phyloP scores from a whole-genome alignment of 2,329 filamentous ascomycete genomes.

The Pseudogymnoascus sp. region DNA sequence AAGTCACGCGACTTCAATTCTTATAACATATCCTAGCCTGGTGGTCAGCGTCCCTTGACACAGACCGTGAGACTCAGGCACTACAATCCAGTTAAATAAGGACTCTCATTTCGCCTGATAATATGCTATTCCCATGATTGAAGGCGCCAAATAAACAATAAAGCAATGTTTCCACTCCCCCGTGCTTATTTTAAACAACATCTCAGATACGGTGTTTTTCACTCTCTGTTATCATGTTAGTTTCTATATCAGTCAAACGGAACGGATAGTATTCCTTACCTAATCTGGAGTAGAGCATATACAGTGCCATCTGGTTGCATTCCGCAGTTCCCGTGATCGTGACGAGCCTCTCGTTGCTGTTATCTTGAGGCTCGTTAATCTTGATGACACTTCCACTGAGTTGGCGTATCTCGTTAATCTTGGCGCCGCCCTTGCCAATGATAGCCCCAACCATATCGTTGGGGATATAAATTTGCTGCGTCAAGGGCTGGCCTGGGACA shows the following conservation, averaged over 20 bases:
- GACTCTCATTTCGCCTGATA: conserved; percentile 5
- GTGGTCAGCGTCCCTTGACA: background rate
- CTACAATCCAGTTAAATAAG: background rate
- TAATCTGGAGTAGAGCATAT: conserved; percentile 97
- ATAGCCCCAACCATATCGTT: conserved; percentile 99
- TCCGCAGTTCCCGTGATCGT: conserved; percentile 97
- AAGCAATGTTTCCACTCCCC: conserved; percentile 4
- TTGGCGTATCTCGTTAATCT: conserved; percentile 98
- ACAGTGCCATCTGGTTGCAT: conserved; percentile 99
- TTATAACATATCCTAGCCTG: background rate
- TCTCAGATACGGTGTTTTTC: conserved; percentile 64
- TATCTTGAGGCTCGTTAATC: conserved; percentile 98
- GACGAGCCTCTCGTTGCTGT: conserved; percentile 94
- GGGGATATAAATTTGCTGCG: conserved; percentile 97
- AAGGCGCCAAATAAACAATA: background rate
- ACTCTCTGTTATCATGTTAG: conserved; percentile 46
- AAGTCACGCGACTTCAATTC: background rate
- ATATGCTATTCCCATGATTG: conserved; percentile 5
- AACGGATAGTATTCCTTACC: conserved; percentile 45
- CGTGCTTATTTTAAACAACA: conserved; percentile 12
- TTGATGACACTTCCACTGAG: conserved; percentile 97
- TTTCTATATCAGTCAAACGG: conserved; percentile 8
- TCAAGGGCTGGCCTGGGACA: conserved; percentile 75
- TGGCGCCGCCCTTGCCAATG: conserved; percentile 95
- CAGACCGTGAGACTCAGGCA: background rate